Evolutionary conservation across 2,329 filamentous ascomycete species (phyloP).

Genomic region (Phyllosticta citribraziliensis): DNA sequence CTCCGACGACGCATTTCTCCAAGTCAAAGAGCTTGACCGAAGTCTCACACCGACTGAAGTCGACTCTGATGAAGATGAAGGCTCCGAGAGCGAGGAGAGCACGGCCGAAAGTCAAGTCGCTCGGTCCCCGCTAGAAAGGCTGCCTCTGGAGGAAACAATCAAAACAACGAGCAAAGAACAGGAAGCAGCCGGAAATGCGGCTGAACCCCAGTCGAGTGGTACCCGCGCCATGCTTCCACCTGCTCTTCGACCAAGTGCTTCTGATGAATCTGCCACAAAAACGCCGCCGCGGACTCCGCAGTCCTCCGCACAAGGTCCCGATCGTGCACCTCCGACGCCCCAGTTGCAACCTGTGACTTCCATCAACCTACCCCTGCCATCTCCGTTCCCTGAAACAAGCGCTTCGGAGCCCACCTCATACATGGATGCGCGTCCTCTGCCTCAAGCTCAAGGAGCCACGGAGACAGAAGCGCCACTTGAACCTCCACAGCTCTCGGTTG

Average conservation of each 20-base stretch:
- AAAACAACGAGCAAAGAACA: not conserved
- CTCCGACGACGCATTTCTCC: not conserved
- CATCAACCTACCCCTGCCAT: slow-evolving; percentile 27
- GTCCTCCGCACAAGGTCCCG: not conserved
- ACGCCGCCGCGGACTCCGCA: not conserved
- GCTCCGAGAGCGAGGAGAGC: not conserved
- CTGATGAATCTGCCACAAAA: slow-evolving; percentile 4
- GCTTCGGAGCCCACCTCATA: slow-evolving; percentile 19
- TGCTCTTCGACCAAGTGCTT: slow-evolving; percentile 17
- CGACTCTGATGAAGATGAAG: not conserved
- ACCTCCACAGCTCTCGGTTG: not conserved
- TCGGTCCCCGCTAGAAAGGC: not conserved
- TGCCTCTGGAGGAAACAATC: not conserved
- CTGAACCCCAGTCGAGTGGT: not conserved
- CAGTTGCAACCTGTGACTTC: slow-evolving; percentile 21
- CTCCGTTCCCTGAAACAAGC: slow-evolving; percentile 26
- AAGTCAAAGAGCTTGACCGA: not conserved
- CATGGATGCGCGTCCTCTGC: slow-evolving; percentile 17
- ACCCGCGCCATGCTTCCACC: slow-evolving; percentile 24
- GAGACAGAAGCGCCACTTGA: not conserved
- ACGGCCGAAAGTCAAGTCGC: not conserved
- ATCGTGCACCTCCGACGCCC: slow-evolving; percentile 2
- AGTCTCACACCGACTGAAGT: not conserved
- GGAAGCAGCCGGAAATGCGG: not conserved
- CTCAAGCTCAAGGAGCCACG: not conserved